phyloP scores from a whole-genome alignment of 306 rosid species.

The Vicia faba region DNA sequence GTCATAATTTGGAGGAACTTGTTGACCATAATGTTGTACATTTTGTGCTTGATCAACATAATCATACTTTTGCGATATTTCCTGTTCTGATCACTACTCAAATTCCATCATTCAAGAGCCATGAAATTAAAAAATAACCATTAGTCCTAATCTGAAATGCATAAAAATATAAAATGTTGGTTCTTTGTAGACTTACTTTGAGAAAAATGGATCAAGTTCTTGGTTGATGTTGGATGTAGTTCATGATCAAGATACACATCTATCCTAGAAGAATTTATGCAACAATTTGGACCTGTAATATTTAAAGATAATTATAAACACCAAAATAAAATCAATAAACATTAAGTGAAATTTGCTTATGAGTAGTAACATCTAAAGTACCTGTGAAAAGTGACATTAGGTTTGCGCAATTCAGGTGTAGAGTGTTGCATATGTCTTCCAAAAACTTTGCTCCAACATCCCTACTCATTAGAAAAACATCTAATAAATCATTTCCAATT shows the following conservation, averaged over 20 bases:
- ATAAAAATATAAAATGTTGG: not conserved
- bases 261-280: conserved; percentile 56
- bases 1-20: conserved; percentile 61
- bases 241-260: conserved; percentile 43
- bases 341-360: not conserved
- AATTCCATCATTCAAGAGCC: too few species aligned
- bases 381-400: conserved; percentile 62
- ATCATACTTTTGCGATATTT: conserved; percentile 54
- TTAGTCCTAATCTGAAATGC: not conserved
- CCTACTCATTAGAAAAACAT: conserved; percentile 40
- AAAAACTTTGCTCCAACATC: conserved; percentile 43
- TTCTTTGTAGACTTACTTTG: conserved; percentile 58
- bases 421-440: conserved; percentile 42
- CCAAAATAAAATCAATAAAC: not conserved
- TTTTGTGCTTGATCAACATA: conserved; percentile 43
- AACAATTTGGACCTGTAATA: conserved; percentile 69
- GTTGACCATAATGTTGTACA: conserved; percentile 52
- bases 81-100: conserved; percentile 66
- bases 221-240: conserved; percentile 65
- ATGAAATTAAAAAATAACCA: not conserved
- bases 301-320: not conserved
- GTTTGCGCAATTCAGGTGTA: conserved; percentile 52
- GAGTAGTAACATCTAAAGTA: not conserved
- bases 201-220: conserved; percentile 74
- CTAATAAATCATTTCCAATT: not conserved